A percentile compares a stretch with the other conserved stretches of the same genome.
Conservation (phyloP, 1,284 basidiomycete genomes). For the Thecaphora thlaspeos region DNA sequence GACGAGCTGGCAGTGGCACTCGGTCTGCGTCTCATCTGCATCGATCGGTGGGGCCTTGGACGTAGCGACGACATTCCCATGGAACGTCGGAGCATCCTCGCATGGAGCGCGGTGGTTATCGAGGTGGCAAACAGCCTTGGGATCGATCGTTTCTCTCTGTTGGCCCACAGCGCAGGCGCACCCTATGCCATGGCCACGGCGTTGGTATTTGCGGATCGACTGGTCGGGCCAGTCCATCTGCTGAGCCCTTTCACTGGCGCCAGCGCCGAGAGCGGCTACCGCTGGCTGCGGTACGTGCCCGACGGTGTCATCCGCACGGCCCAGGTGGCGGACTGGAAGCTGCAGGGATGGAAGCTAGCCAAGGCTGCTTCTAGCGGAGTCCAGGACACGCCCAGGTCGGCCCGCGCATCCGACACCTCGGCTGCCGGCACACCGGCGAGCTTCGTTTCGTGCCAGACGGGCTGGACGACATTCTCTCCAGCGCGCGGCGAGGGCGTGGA, state of each 20-base stretch:
- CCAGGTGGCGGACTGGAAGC: constrained; percentile 92
- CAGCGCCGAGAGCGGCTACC: constrained; percentile 79
- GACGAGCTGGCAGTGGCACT: constrained; percentile 91
- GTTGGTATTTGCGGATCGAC: constrained; percentile 69
- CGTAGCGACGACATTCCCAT: constrained; percentile 71
- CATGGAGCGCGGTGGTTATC: constrained; percentile 86
- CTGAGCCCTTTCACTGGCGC: constrained; percentile 95
- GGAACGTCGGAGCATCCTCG: constrained; percentile 72
- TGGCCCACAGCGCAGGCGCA: constrained; percentile 95
- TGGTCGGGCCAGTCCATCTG: constrained; percentile 81
- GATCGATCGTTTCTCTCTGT: constrained; percentile 77
- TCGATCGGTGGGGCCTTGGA: constrained; percentile 95
- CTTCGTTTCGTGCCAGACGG: too few species aligned
- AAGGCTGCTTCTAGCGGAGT: constrained; percentile 61
- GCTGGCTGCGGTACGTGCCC: constrained; percentile 94
- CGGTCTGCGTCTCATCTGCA: constrained; percentile 82
- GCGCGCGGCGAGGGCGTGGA: not conserved
- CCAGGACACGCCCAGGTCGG: not conserved
- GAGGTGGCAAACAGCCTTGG: constrained; percentile 80
- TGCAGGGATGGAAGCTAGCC: constrained; percentile 93
- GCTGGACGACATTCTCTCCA: not conserved
- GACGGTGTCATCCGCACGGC: constrained; percentile 89
- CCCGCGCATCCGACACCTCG: not conserved
- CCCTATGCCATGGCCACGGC: constrained; percentile 90
- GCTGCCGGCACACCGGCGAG: too few species aligned